These are phyloP conservation scores for Solanum rostratum DNA, from an alignment of 257 asterid genomes.

Conservation along the genomic window DNA sequence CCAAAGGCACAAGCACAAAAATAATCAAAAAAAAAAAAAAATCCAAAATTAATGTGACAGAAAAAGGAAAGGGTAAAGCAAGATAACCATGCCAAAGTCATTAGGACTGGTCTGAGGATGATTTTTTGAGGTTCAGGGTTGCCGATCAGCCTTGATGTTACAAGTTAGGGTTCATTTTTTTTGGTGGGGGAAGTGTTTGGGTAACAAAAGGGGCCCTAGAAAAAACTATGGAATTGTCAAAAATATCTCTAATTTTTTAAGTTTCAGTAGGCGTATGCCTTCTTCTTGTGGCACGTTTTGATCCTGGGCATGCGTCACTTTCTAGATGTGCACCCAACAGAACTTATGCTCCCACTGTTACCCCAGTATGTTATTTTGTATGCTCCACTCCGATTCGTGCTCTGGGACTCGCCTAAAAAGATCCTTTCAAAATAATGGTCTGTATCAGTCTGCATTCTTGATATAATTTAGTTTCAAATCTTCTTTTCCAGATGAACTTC, in stretches of 20 bases:
- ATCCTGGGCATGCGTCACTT: background rate
- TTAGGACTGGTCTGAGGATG: background rate
- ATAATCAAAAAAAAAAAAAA: background rate
- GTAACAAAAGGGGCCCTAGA: background rate
- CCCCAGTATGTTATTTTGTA: background rate
- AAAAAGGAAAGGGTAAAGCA: background rate
- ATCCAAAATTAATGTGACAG: background rate
- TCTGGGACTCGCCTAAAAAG: background rate
- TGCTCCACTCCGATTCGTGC: background rate
- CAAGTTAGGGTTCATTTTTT: background rate
- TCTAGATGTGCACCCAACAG: background rate
- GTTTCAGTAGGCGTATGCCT: background rate
- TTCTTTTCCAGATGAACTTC: slow-evolving; percentile 47
- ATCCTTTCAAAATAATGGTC: background rate
- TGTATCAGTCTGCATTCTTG: background rate
- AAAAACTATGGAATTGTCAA: background rate
- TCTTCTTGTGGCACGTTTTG: background rate
- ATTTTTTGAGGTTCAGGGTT: background rate
- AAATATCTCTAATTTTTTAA: background rate
- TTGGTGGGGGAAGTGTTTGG: background rate
- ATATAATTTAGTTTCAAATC: background rate
- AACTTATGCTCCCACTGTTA: background rate
- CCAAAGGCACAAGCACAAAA: background rate
- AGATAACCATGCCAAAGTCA: background rate
- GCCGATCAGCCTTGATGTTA: background rate